phyloP scores from a whole-genome alignment of 2,329 filamentous ascomycete species.

The Metarhizium humberi region DNA sequence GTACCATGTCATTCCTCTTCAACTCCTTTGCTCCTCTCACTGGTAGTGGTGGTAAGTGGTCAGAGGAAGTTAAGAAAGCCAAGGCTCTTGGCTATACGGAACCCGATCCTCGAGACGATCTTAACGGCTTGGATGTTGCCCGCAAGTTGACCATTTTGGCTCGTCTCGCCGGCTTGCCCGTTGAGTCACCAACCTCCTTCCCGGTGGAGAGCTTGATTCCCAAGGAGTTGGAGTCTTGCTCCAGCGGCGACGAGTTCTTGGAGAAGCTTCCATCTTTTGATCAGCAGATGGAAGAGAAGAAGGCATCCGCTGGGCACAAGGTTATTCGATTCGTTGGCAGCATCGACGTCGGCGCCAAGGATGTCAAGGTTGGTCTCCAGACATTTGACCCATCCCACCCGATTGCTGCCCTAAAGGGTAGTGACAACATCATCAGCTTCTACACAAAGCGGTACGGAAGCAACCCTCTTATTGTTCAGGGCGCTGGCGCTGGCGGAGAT shows the following conservation, averaged over 20 bases:
- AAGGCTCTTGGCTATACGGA: conserved; percentile 91
- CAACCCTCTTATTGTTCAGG: conserved; percentile 90
- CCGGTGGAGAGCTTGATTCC: conserved; percentile 92
- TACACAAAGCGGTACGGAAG: conserved; percentile 90
- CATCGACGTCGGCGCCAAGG: conserved; percentile 71
- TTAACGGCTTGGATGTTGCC: conserved; percentile 87
- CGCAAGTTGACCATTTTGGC: conserved; percentile 93
- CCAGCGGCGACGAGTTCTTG: conserved; percentile 80
- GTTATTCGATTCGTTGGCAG: conserved; percentile 91
- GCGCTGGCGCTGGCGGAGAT: conserved; percentile 85
- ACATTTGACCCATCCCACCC: conserved; percentile 81
- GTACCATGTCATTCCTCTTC: conserved; percentile 97
- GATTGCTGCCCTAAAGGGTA: conserved; percentile 90
- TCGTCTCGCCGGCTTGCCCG: conserved; percentile 68
- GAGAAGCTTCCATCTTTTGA: conserved; percentile 73
- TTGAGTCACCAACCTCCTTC: conserved; percentile 80
- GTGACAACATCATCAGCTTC: conserved; percentile 98
- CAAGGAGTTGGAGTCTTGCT: conserved; percentile 67
- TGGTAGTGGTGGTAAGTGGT: conserved; percentile 71
- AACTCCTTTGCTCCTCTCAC: conserved; percentile 86
- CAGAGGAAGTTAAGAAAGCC: conserved; percentile 81
- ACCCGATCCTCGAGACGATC: conserved; percentile 76
- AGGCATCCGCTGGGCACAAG: conserved; percentile 79
- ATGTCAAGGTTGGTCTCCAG: conserved; percentile 87
- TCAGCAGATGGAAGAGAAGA: conserved; percentile 78